Evolutionary conservation across 352 stramenopile genomes (phyloP).

Genomic region (Phytophthora europaea): DNA sequence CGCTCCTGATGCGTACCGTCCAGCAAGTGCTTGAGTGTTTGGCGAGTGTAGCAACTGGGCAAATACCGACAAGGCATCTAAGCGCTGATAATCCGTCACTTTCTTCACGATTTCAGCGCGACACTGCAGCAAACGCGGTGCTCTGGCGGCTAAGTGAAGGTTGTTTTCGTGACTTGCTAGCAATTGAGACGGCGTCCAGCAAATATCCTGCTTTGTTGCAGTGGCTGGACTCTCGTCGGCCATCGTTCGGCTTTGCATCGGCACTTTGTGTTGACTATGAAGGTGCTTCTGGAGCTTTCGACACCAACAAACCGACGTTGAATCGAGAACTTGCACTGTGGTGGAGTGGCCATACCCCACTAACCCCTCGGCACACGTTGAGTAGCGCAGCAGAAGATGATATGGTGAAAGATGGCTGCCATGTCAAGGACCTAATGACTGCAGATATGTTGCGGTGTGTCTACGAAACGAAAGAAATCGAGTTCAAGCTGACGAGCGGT

Average conservation of each 20-base stretch:
- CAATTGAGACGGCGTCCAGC: slow-evolving; percentile 18
- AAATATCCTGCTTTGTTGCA: slow-evolving; percentile 17
- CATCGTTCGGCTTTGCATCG: slow-evolving; percentile 14
- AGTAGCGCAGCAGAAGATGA: slow-evolving; percentile 15
- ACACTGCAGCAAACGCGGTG: slow-evolving; percentile 23
- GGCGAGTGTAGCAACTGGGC: slow-evolving; percentile 9
- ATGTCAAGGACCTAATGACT: not conserved
- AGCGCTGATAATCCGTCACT: not conserved
- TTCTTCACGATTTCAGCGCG: slow-evolving; percentile 6
- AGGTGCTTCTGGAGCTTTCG: not conserved
- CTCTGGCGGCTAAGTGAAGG: slow-evolving; percentile 47
- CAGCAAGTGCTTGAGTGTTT: slow-evolving; percentile 23
- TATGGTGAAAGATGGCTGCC: not conserved
- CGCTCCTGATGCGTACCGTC: slow-evolving; percentile 7
- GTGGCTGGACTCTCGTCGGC: slow-evolving; percentile 24
- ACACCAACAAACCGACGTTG: no score
- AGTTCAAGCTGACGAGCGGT: slow-evolving; percentile 51
- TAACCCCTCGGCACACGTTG: slow-evolving; percentile 9
- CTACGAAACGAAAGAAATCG: slow-evolving; percentile 50
- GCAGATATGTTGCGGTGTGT: slow-evolving; percentile 27
- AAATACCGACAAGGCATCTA: not conserved
- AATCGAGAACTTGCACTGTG: slow-evolving; percentile 13
- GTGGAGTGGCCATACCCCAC: slow-evolving; percentile 22
- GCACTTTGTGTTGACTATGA: not conserved
- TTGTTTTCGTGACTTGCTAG: slow-evolving; percentile 31